Percentiles rank a stretch among this genome's conserved stretches.
phyloP scores from a whole-genome alignment of 1,284 basidiomycete genomes.

The Marasmius fiardii region DNA sequence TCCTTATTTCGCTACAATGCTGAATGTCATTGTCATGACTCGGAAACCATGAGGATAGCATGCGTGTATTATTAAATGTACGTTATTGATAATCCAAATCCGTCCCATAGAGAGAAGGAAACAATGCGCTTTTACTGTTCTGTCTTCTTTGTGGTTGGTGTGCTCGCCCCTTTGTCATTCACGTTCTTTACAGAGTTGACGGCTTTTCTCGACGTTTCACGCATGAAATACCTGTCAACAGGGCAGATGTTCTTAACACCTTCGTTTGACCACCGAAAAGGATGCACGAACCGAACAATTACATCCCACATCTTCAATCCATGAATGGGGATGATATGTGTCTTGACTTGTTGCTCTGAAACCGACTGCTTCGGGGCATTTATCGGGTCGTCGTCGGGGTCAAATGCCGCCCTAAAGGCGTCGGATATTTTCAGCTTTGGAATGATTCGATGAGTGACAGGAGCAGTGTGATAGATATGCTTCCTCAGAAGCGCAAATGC shows the following conservation, averaged over 20 bases:
- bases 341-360: constrained; percentile 51
- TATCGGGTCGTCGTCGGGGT: constrained; percentile 47
- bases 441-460: constrained; percentile 49
- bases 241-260: not conserved
- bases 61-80: no score
- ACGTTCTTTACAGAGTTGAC: constrained; percentile 18
- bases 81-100: no score
- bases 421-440: constrained; percentile 45
- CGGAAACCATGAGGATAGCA: no score
- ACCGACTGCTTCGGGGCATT: constrained; percentile 51
- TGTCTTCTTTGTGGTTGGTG: no score
- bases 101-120: no score
- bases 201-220: constrained; percentile 21
- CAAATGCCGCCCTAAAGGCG: constrained; percentile 45
- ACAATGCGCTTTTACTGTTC: no score
- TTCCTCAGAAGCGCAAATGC: constrained; percentile 55
- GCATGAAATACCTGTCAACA: constrained; percentile 6
- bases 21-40: not conserved
- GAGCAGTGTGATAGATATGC: constrained; percentile 53
- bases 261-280: constrained; percentile 5
- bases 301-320: constrained; percentile 54
- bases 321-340: constrained; percentile 42
- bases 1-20: not conserved
- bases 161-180: not conserved
- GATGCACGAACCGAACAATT: constrained; percentile 36